These are phyloP conservation scores for Bauhinia variegata DNA, from an alignment of 306 rosid species.

Conservation along the genomic window DNA sequence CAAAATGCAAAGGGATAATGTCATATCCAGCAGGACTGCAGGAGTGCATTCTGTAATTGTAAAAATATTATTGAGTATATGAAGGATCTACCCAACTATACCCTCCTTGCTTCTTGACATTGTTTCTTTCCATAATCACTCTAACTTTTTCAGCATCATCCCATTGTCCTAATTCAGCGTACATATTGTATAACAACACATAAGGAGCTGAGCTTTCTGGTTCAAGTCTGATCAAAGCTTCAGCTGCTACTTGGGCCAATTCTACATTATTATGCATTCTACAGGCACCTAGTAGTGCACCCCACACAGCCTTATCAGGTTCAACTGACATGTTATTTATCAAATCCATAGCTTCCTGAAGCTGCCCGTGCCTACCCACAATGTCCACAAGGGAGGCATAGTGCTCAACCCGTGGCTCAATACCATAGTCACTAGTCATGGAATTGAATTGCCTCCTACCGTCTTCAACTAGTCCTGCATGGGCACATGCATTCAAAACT, in stretches of 20 bases:
- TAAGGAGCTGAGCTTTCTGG: conserved; percentile 61
- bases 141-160: conserved; percentile 54
- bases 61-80: conserved; percentile 20
- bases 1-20: conserved; percentile 6
- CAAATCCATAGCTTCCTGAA: conserved; percentile 51
- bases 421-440: conserved; percentile 48
- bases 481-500: conserved; percentile 51
- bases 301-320: conserved; percentile 60
- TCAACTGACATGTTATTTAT: conserved; percentile 45
- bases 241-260: conserved; percentile 47
- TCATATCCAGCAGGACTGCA: conserved; percentile 19
- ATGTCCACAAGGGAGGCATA: conserved; percentile 59
- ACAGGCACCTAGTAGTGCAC: conserved; percentile 55
- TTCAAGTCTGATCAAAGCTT: conserved; percentile 53
- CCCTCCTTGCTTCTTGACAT: conserved; percentile 49
- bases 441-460: conserved; percentile 55
- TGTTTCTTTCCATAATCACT: conserved; percentile 45
- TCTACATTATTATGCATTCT: conserved; percentile 53
- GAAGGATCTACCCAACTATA: conserved; percentile 55
- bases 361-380: conserved; percentile 55
- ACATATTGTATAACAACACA: conserved; percentile 51
- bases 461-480: conserved; percentile 56
- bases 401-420: conserved; percentile 51
- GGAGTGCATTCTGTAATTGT: conserved; percentile 14
- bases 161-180: conserved; percentile 57